Evolutionary conservation across 495 filamentous ascomycete genomes (phyloP), one percentile per base, ranked within the genome.

Genomic region (Articulospora tetracladia): DNA sequence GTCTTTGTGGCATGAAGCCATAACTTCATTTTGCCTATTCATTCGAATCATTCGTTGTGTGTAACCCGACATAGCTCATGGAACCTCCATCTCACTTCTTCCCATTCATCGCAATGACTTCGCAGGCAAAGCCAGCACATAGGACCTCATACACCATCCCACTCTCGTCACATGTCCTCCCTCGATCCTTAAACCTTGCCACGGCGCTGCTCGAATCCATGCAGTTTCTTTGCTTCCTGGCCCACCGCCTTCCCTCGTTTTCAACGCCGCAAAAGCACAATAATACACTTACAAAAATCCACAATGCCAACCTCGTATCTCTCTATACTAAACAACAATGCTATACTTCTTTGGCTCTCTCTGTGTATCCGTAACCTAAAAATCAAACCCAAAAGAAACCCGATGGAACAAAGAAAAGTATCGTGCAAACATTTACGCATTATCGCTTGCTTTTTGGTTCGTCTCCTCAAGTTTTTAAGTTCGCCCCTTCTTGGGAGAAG

Each of bases 351-450:
- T 50, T 54, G n/a, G 51, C 24, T 54, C 34, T 32, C 26, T 3
- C 27, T 36, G 3, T 54, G 51, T 54, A 54, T 30, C 7, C 51
- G 24, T 13, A 54, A 20, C 6, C 26, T 19, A 22, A 50, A 58
- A 49, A 49, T 7, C 24, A 23, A 27, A 47, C 23, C 47, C 19
- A 46, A 53, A 53, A 27, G 8, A 32, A 53, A 53, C 49, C 48
- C 22, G 22, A 12, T 20, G 26, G 34, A 50, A 23, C 22, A 27
- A 55, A 50, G 46, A 32, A 25, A 28, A 62, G 51, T 24, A 30
- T 64, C 61, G 36, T 64, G 51, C 61, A 64, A 59, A 59, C 61
- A 59, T 64, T 59, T 7, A 59, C 26, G 51, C 57, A 46, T 49
- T 59, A 47, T 57, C 56, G 49, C 30, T 41, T 49, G 13, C 47